phyloP scores from a whole-genome alignment of 2,329 filamentous ascomycete species.

The Phyllosticta capitalensis region DNA sequence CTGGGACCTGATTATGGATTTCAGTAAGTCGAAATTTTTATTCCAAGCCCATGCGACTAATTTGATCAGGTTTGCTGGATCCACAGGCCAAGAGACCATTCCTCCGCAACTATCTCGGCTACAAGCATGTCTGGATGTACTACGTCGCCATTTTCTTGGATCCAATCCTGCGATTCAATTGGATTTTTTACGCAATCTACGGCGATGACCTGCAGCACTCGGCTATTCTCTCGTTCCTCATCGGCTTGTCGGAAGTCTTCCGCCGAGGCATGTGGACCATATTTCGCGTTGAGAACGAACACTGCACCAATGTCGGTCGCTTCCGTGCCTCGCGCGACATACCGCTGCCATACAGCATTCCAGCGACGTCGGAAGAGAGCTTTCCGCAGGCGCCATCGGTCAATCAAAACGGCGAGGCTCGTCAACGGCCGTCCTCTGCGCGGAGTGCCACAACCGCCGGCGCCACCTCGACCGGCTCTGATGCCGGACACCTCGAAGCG shows the following conservation, averaged over 20 bases:
- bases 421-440: background rate
- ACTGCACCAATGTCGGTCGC: conserved; percentile 70
- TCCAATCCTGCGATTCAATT: conserved; percentile 79
- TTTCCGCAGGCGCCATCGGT: background rate
- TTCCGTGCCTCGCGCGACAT: conserved; percentile 86
- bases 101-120: conserved; percentile 67
- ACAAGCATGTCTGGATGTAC: conserved; percentile 73
- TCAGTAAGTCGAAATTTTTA: conserved; percentile 42
- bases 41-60: conserved; percentile 77
- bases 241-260: conserved; percentile 69
- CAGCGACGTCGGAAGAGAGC: conserved; percentile 13
- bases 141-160: conserved; percentile 78
- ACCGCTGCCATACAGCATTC: conserved; percentile 66
- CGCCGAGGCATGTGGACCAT: conserved; percentile 84
- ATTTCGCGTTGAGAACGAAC: conserved; percentile 94
- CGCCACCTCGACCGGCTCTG: conserved; percentile 6
- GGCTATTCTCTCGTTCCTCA: conserved; percentile 67
- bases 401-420: background rate
- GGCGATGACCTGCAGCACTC: conserved; percentile 73
- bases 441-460: background rate
- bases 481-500: conserved; percentile 4
- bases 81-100: conserved; percentile 54
- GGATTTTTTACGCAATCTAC: conserved; percentile 89
- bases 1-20: conserved; percentile 97
- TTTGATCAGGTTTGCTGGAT: conserved; percentile 61